Base-by-base conservation (phyloP, 2,329 filamentous ascomycete species). In the Periconia macrospinosa region DNA sequence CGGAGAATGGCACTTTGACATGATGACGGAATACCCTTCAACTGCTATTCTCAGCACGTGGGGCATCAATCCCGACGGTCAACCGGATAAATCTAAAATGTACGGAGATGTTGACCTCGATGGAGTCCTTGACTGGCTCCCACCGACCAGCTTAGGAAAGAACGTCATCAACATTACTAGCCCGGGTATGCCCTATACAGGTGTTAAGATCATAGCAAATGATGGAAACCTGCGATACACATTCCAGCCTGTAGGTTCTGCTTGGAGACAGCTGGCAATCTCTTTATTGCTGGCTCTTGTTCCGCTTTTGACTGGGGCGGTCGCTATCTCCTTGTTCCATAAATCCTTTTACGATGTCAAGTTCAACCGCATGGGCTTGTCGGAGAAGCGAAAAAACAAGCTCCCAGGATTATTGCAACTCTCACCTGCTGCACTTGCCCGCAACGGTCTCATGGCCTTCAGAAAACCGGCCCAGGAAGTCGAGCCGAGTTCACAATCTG, bases 1-100 rank as follows among this genome's bases (percentile, higher is more conserved):
- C 18, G 76, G 84, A 48, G 76, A 78, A 15, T 88, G 86, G 86
- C 73, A 77, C 18, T 83, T 82, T 60, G 77, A 84, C 57, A 84
- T 87, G 54, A 81, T 86, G 78, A 76, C 79, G 3, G 86, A 88
- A 63, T 88, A 84, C 81, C 86, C 86, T 6, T 80, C 81, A 2
- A 73, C 80, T 45, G 80, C 84, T 52, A 85, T 87, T 62, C 72
- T 87, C 54, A 88, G 87, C 59, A 78, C 86, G 6, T 88, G 86
- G 86, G 86, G 86, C 48, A 84, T 87, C 66, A 85, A 87, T 61
- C 79, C 81, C 0, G 80, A 87, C 67, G 84, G 84, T 18, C 73
- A 82, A 59, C 85, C 86, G 0, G 86, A 88, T 67, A 78, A 84
- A 55, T 80, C 80, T 8, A 79, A 77, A 51, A 79, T 86, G 2